A percentile compares a stretch with the other conserved stretches of the same genome.
These are phyloP conservation scores for Boechera divaricarpa DNA, from an alignment of 345 rosid species.

Conservation along the genomic window DNA sequence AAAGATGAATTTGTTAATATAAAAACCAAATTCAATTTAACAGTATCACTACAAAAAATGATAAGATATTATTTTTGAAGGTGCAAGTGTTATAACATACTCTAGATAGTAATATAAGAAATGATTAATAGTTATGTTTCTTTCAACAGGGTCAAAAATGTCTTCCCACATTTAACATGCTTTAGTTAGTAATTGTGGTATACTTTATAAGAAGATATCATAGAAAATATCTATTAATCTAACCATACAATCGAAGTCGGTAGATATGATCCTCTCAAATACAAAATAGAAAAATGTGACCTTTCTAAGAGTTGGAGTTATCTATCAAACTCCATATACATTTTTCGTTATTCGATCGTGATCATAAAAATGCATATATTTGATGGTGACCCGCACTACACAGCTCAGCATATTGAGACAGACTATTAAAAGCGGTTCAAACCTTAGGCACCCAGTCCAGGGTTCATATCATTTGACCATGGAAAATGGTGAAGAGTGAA, in stretches of 20 bases:
- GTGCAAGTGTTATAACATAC: neutral
- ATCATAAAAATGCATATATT: neutral
- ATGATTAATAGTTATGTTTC: slow-evolving; percentile 2
- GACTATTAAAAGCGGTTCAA: slow-evolving; percentile 22
- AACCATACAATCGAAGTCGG: slow-evolving; percentile 35
- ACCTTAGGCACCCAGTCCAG: slow-evolving; percentile 20
- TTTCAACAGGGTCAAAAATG: slow-evolving; percentile 12
- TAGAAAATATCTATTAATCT: slow-evolving; percentile 14
- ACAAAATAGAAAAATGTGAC: slow-evolving; percentile 16
- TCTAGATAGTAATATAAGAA: neutral
- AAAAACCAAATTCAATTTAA: too few species aligned
- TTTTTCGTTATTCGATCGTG: slow-evolving; percentile 40
- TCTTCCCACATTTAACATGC: slow-evolving; percentile 34
- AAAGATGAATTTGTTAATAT: neutral
- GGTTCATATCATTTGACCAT: slow-evolving; percentile 37
- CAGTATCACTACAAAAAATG: neutral
- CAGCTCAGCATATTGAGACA: slow-evolving; percentile 24
- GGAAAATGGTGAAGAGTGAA: neutral
- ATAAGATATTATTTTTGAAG: neutral
- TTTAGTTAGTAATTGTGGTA: slow-evolving; percentile 23
- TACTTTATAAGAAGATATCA: slow-evolving; percentile 24
- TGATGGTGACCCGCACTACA: slow-evolving; percentile 31
- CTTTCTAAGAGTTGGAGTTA: slow-evolving; percentile 40
- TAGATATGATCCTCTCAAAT: slow-evolving; percentile 31
- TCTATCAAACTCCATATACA: slow-evolving; percentile 44